phyloP scores from a whole-genome alignment of 2,329 filamentous ascomycete genomes.

The Paecilomyces formosus region DNA sequence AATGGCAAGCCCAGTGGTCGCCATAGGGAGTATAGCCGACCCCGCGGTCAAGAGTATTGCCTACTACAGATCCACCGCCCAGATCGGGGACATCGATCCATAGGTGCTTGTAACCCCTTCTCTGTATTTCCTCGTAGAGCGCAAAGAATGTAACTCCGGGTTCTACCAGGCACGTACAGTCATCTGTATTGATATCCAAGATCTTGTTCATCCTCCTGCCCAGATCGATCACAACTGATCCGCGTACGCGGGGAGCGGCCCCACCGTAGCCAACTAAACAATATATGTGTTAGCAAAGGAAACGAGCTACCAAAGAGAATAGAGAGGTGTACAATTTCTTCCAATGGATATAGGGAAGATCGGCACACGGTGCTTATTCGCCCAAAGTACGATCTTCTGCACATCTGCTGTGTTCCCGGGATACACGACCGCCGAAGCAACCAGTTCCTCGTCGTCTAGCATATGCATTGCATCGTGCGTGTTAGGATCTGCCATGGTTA shows the following conservation, averaged over 20 bases:
- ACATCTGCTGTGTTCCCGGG: slow-evolving; percentile 7
- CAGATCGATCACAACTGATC: slow-evolving; percentile 38
- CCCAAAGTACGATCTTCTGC: slow-evolving; percentile 11
- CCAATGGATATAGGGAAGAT: slow-evolving; percentile 33
- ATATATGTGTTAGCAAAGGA: not conserved
- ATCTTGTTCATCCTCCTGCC: slow-evolving; percentile 36
- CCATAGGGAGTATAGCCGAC: slow-evolving; percentile 30
- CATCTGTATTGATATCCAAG: slow-evolving; percentile 27
- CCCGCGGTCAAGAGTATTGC: slow-evolving; percentile 26
- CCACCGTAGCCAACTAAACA: slow-evolving; percentile 34
- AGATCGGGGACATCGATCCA: slow-evolving; percentile 37
- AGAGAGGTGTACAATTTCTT: slow-evolving; percentile 19
- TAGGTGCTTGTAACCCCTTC: slow-evolving; percentile 26
- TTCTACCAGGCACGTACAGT: slow-evolving; percentile 36
- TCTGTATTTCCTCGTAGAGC: slow-evolving; percentile 31
- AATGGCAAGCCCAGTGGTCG: slow-evolving; percentile 40
- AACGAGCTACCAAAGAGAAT: not conserved
- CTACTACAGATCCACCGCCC: slow-evolving; percentile 26
- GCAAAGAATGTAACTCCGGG: slow-evolving; percentile 36
- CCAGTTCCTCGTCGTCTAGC: slow-evolving; percentile 5
- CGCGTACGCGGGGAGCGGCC: slow-evolving; percentile 36
- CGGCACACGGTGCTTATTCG: slow-evolving; percentile 22
- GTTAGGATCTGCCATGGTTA: slow-evolving; percentile 6
- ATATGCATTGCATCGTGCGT: slow-evolving; percentile 7
- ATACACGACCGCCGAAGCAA: slow-evolving; percentile 6